Percentiles rank a stretch among this genome's conserved stretches.
phyloP scores from a whole-genome alignment of 306 rosid species.

The Parietaria judaica region DNA sequence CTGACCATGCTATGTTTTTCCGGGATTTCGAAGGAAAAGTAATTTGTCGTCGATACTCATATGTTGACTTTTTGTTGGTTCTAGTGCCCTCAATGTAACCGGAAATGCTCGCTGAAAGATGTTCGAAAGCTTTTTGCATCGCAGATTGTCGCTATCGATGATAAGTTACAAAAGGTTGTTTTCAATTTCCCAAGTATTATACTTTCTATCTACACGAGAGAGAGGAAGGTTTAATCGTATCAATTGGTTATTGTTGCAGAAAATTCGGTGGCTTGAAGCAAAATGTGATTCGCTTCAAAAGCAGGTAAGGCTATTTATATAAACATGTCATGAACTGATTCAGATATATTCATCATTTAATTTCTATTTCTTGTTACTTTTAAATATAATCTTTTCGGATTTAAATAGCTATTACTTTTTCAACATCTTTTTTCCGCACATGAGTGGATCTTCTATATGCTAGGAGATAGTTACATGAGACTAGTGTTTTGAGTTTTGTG shows the following conservation, averaged over 20 bases:
- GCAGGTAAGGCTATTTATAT: slow-evolving; percentile 31
- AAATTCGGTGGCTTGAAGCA: slow-evolving; percentile 54
- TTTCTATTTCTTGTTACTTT: not conserved
- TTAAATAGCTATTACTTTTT: too few species aligned
- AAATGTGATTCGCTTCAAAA: slow-evolving; percentile 57
- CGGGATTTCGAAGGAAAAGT: not conserved
- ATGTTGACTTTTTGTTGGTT: not conserved
- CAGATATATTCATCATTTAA: not conserved
- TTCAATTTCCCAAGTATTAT: slow-evolving; percentile 6
- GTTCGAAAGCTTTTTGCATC: slow-evolving; percentile 69
- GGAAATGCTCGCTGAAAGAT: slow-evolving; percentile 57
- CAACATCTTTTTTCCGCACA: not conserved
- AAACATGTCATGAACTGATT: too few species aligned
- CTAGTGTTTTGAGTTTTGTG: slow-evolving; percentile 8
- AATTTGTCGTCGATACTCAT: not conserved
- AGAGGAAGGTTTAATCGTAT: not conserved
- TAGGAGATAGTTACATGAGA: slow-evolving; percentile 18
- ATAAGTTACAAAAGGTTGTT: slow-evolving; percentile 64
- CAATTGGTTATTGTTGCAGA: slow-evolving; percentile 33
- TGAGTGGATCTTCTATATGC: not conserved
- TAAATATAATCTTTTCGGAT: not conserved
- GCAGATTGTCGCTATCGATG: slow-evolving; percentile 49
- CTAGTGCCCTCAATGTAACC: slow-evolving; percentile 88
- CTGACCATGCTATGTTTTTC: not conserved
- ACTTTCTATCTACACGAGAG: not conserved